A percentile compares a stretch with the other conserved stretches of the same genome.
These are phyloP conservation scores for Cokeromyces recurvatus DNA, from an alignment of 371 early-diverging fungal genomes.

Conservation along the genomic window DNA sequence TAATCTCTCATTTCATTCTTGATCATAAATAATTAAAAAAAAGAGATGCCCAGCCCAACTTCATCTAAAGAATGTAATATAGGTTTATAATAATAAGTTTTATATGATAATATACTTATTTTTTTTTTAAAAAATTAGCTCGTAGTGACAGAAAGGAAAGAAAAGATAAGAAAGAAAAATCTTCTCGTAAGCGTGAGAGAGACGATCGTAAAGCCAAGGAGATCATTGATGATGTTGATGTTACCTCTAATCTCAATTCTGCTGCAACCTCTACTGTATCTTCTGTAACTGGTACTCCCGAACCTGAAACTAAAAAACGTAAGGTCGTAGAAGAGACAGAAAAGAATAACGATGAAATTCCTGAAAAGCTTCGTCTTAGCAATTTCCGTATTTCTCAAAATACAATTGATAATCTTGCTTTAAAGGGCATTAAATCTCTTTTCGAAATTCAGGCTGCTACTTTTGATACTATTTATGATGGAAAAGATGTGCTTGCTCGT, in stretches of 20 bases:
- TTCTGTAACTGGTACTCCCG: slow-evolving; percentile 8
- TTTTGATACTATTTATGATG: slow-evolving; percentile 77
- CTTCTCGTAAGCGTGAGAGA: slow-evolving; percentile 20
- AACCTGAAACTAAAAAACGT: slow-evolving; percentile 23
- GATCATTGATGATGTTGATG: slow-evolving; percentile 22
- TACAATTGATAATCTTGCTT: slow-evolving; percentile 59
- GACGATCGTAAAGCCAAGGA: slow-evolving; percentile 10
- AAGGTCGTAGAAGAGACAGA: slow-evolving; percentile 26
- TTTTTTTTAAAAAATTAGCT: too few species aligned
- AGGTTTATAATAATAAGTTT: too few species aligned
- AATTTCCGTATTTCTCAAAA: slow-evolving; percentile 58
- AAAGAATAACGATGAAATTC: slow-evolving; percentile 43
- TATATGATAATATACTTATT: too few species aligned
- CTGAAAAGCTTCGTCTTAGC: slow-evolving; percentile 64
- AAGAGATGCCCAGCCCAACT: too few species aligned
- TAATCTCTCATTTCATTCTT: too few species aligned
- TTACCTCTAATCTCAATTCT: slow-evolving; percentile 2
- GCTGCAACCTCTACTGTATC: not conserved
- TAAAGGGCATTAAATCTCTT: slow-evolving; percentile 72
- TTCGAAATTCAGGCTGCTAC: slow-evolving; percentile 94
- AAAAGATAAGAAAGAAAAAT: slow-evolving; percentile 30
- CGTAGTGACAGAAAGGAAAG: slow-evolving; percentile 26
- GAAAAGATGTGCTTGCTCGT: slow-evolving; percentile 89
- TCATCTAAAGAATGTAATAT: too few species aligned
- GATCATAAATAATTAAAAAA: too few species aligned